Evolutionary conservation across 1,284 basidiomycete genomes (phyloP), one percentile per base, ranked within the genome.

Genomic region (Pseudozyma sp.): DNA sequence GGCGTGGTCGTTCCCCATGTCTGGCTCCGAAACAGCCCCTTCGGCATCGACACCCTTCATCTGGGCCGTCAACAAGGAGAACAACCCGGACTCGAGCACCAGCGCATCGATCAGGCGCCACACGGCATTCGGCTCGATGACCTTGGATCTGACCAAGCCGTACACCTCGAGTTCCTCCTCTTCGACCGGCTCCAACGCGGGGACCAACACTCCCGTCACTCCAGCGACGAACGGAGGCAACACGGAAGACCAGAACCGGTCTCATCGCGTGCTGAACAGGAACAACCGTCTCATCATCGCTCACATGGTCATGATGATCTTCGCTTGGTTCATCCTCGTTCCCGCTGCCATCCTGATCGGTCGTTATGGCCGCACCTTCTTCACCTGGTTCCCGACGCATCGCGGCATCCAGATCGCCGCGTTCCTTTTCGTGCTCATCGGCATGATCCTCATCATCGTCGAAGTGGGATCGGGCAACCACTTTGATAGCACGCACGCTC

Each of bases 261-360:
- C 56, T 46, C 57, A 33, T 31, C 62, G 65, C 16, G 30, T 59
- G 14, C 33, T 77, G 40, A 64, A 67, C 64, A 54, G n/a, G 43
- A 37, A 13, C 51, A 70, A 77, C 68, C 59, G 42, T 13, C 47
- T 78, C 37, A 70, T 70, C 65, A 68, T 79, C 13, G 69, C 62
- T 3, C 77, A 79, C 59, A 73, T 77, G 79, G 59, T 77, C 63
- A 55, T 80, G 44, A 78, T 81, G 78, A 61, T 77, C 7, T 54
- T 89, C 30, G 90, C 88, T 0, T 90, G 90, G 74, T 84, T 90
- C 61, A 48, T 90, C 7, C 81, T 91, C 37, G 84, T 91, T 0
- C 90, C 90, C 3, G 79, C 85, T 19, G 90, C 89, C 5, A 88
- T 87, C 2, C 84, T 92, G 34, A 71, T 90, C 29, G 89, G 88